phyloP scores from a whole-genome alignment of 495 filamentous ascomycete species.

The Tuber melanosporum region DNA sequence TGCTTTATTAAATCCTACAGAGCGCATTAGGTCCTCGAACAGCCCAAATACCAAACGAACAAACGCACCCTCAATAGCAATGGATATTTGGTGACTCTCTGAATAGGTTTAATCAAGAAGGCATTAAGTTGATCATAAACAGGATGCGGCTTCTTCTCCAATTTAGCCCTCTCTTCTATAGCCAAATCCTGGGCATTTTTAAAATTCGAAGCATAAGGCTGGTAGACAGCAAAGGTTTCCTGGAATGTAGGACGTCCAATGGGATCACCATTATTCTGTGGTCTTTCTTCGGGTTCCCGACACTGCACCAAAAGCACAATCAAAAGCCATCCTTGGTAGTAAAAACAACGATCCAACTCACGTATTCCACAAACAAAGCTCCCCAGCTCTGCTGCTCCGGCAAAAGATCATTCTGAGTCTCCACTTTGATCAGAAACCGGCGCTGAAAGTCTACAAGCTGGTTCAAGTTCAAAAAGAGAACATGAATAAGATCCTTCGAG shows the following conservation, averaged over 20 bases:
- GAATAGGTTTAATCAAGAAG: constrained; percentile 93
- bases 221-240: constrained; percentile 80
- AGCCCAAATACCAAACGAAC: not conserved
- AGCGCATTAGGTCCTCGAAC: constrained; percentile 6
- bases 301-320: constrained; percentile 15
- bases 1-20: constrained; percentile 73
- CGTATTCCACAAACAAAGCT: constrained; percentile 64
- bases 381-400: constrained; percentile 85
- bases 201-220: constrained; percentile 87
- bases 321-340: constrained; percentile 11
- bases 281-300: constrained; percentile 31
- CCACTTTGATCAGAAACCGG: constrained; percentile 86
- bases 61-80: constrained; percentile 70
- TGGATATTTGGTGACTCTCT: constrained; percentile 89
- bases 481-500: constrained; percentile 82
- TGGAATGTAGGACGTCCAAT: constrained; percentile 45
- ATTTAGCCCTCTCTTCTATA: constrained; percentile 33
- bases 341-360: constrained; percentile 20
- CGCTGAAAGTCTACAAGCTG: constrained; percentile 90
- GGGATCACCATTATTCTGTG: constrained; percentile 31
- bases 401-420: constrained; percentile 81
- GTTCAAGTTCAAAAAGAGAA: constrained; percentile 95
- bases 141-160: constrained; percentile 38
- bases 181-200: constrained; percentile 40
- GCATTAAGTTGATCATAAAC: constrained; percentile 56